Evolutionary conservation across 2,329 filamentous ascomycete genomes (phyloP), one percentile per base, ranked within the genome.

Genomic region (Fusarium nanum): DNA sequence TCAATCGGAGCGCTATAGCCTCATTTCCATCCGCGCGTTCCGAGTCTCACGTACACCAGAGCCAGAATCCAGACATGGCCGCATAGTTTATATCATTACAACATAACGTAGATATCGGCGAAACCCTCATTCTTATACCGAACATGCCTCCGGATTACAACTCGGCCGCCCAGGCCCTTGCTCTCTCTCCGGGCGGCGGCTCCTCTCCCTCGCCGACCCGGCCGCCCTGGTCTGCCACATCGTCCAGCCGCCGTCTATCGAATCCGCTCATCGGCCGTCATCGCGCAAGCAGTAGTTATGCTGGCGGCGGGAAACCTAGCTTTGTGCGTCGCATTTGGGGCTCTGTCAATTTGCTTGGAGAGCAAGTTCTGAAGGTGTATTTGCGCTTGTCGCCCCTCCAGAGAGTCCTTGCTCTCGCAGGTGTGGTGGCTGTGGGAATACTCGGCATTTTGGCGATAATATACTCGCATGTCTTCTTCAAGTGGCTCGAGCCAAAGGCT

Each of bases 401-500:
- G 79, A 88, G 87, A 72, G 79, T 89, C 9, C 82, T 90, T 22
- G 83, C 90, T 22, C 78, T 86, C 14, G 63, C 85, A 5, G 87
- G 82, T 25, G 80, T 83, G 11, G 50, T 91, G 18, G 76, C 85
- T 1, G 68, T 84, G n/a, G 79, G 86, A 59, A 83, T 88, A 11
- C 76, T 93, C 14, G 82, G 85, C 28, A 82, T 97, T 56, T 81
- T 94, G 7, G 91, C 93, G 78, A 82, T 97, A 59, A 79, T 95
- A 67, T 96, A 93, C 84, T 93, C 91, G 69, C 91, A 95, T 78
- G 82, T 86, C 70, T 91, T 98, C 77, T 97, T 98, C 82, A 85
- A 87, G 34, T 89, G 86, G 80, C 84, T 98, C 57, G 87, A 86
- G 14, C 93, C 94, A 9, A 80, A 90, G 14, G 93, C 94, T 23